phyloP scores from a whole-genome alignment of 805 yeast species.

The Saturnispora sekii region DNA sequence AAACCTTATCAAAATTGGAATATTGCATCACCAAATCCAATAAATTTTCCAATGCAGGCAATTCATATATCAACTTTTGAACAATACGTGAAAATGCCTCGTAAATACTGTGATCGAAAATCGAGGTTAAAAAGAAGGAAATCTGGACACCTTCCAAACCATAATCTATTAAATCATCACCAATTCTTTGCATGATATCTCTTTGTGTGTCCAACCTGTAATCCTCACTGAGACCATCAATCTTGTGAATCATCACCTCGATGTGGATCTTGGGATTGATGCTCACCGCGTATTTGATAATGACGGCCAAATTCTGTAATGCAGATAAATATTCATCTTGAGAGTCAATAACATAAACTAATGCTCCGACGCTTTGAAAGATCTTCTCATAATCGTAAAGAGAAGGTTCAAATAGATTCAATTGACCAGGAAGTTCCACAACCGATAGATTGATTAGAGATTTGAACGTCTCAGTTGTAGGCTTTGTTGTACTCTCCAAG shows the following conservation, averaged over 20 bases:
- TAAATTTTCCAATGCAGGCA: slow-evolving; percentile 80
- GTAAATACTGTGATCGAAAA: slow-evolving; percentile 90
- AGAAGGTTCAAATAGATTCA: slow-evolving; percentile 78
- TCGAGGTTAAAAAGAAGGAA: slow-evolving; percentile 83
- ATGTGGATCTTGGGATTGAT: slow-evolving; percentile 79
- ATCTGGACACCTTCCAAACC: slow-evolving; percentile 90
- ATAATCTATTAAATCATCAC: slow-evolving; percentile 81
- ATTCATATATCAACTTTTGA: slow-evolving; percentile 81
- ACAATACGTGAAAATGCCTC: slow-evolving; percentile 93
- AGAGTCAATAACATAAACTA: slow-evolving; percentile 89
- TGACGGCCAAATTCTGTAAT: slow-evolving; percentile 76
- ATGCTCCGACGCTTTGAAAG: slow-evolving; percentile 76
- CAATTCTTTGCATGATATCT: slow-evolving; percentile 92
- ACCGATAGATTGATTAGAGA: slow-evolving; percentile 81
- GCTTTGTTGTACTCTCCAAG: slow-evolving; percentile 81
- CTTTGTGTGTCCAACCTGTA: slow-evolving; percentile 90
- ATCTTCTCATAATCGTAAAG: slow-evolving; percentile 63
- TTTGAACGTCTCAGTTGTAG: slow-evolving; percentile 74
- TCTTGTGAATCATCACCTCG: slow-evolving; percentile 90
- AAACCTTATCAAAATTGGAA: slow-evolving; percentile 86
- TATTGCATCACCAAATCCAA: slow-evolving; percentile 83
- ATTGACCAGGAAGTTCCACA: slow-evolving; percentile 92
- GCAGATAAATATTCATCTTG: slow-evolving; percentile 95
- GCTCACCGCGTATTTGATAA: slow-evolving; percentile 77
- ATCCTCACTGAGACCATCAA: slow-evolving; percentile 91